Percentiles rank a stretch among this genome's conserved stretches.
Conservation (phyloP, 306 rosid genomes). For the Glycine soja region DNA sequence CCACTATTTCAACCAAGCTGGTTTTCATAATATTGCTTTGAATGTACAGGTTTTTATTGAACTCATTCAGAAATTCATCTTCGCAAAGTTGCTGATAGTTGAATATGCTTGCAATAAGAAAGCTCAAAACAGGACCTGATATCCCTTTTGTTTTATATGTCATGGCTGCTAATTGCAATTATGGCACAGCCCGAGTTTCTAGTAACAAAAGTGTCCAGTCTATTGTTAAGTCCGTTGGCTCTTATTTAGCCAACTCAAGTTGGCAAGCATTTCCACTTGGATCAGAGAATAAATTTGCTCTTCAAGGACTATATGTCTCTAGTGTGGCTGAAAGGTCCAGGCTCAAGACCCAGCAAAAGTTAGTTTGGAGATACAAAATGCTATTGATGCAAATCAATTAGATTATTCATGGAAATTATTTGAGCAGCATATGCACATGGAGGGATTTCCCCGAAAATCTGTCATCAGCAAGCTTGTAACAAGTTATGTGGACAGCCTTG, state of each 20-base stretch:
- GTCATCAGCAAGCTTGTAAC: conserved; percentile 64
- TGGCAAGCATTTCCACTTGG: conserved; percentile 37
- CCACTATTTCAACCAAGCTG: no score
- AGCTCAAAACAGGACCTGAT: conserved; percentile 46
- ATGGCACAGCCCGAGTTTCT: conserved; percentile 31
- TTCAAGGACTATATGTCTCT: conserved; percentile 48
- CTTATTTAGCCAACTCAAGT: conserved; percentile 47
- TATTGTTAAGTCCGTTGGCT: conserved; percentile 43
- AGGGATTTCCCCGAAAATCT: conserved; percentile 85
- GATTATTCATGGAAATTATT: conserved; percentile 76
- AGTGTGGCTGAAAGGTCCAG: conserved; percentile 68
- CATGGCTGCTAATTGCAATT: conserved; percentile 45
- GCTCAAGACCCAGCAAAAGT: conserved; percentile 79
- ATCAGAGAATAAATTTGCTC: conserved; percentile 35
- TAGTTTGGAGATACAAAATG: conserved; percentile 65
- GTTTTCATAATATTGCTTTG: neutral
- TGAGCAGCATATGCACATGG: conserved; percentile 78
- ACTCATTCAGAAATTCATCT: conserved; percentile 30
- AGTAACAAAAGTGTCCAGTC: conserved; percentile 33
- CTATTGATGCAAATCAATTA: conserved; percentile 60
- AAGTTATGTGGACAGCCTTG: conserved; percentile 67
- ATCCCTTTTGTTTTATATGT: conserved; percentile 36
- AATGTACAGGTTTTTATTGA: conserved; percentile 37
- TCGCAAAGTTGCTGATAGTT: conserved; percentile 21
- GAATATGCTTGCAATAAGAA: conserved; percentile 51